Base-by-base conservation (phyloP, 2,329 filamentous ascomycete species). In the Pyricularia pennisetigena region DNA sequence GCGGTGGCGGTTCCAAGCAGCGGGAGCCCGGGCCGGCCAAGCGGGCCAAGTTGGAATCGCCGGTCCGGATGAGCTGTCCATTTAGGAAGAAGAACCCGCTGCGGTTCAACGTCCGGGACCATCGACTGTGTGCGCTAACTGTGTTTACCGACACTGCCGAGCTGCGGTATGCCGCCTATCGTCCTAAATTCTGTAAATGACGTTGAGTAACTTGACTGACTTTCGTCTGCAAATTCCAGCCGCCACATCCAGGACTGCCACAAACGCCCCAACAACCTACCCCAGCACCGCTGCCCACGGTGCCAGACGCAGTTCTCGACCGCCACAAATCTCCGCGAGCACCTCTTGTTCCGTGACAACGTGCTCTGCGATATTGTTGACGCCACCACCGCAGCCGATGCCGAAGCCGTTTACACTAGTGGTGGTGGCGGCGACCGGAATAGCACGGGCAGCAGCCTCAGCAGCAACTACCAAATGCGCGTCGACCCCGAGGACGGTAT, bases 221-320 rank as follows among this genome's bases (percentile, higher is more conserved):
- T 4, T 28, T 14, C 3, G 49, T 14, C 16, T 16, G 23, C 59
- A 24, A 67, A 8, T 3, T 23, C 24, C 12, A 69, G 69, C 23
- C 67, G 67, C 10, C 69, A 69, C 12, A 69, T 69, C 29, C 64
- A 69, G 57, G 69, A 69, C 57, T 66, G 54, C 35, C 68, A 69
- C 41, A 69, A 28, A 32, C 32, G 68, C 20, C 64, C 63, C 7
- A 64, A 64, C 7, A 63, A 67, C 66, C n/a, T 61, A 4, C 66
- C 65, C 9, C 65, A 59, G 14, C 24, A 65, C 54, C 61, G 54
- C 26, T 69, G 68, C 26, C 66, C 61, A 2, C 62, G 68, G 26
- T 69, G 68, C 23, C 64, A 68, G 23, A 65, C 35, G 12, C 66
- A 64, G 64, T 69, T 69, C 64, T 61, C 63, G 49, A 54, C 68